Evolutionary conservation across 2,329 filamentous ascomycete genomes (phyloP).

Genomic region (Lachnellula willkommii): DNA sequence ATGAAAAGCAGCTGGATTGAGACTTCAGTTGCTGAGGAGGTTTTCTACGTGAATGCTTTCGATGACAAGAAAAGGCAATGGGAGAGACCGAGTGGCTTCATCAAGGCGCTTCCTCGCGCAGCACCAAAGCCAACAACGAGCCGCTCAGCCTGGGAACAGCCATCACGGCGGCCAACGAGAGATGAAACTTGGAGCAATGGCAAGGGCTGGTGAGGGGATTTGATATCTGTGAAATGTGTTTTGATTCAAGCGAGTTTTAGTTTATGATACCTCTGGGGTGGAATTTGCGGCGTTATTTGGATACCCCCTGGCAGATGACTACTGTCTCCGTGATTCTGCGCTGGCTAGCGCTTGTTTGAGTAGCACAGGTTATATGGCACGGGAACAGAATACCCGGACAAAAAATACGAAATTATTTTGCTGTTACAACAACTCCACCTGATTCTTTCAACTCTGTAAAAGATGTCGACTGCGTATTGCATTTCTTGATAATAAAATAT

Average conservation of each 20-base stretch:
- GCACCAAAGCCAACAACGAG: not conserved
- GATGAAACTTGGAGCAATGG: not conserved
- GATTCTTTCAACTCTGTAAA: too few species aligned
- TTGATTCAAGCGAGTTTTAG: not conserved
- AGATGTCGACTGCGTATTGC: too few species aligned
- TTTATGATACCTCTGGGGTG: not conserved
- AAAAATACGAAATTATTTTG: too few species aligned
- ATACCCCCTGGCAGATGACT: not conserved
- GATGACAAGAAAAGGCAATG: constrained; percentile 11
- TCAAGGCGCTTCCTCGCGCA: not conserved
- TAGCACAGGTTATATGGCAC: too few species aligned
- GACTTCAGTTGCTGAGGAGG: constrained; percentile 1
- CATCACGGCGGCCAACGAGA: not conserved
- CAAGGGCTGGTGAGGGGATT: not conserved
- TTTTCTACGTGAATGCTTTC: constrained; percentile 12
- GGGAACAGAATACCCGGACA: too few species aligned
- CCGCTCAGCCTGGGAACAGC: constrained; percentile 2
- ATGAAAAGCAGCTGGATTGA: constrained; percentile 16
- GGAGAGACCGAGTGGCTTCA: constrained; percentile 11
- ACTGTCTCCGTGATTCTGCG: too few species aligned
- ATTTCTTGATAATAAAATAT: too few species aligned
- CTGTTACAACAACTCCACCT: too few species aligned
- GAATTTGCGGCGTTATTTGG: not conserved
- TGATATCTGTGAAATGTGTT: not conserved
- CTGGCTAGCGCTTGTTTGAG: too few species aligned